Conservation (phyloP, 2,329 filamentous ascomycete species). For the Hirsutella rhossiliensis region DNA sequence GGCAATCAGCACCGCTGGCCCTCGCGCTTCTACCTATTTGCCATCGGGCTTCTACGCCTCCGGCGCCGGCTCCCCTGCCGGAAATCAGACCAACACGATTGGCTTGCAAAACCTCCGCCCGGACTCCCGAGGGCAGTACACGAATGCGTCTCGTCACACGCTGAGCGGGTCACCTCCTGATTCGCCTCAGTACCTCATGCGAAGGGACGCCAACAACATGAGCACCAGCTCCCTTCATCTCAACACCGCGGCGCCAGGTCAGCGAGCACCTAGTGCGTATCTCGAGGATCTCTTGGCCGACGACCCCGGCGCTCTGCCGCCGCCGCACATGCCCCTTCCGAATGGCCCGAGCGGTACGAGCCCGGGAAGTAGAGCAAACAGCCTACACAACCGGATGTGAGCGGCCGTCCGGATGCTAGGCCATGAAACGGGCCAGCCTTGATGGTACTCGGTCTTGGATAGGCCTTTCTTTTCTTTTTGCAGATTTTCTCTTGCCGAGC, state of each 20-base stretch:
- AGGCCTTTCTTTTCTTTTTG: not conserved
- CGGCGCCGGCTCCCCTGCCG: slow-evolving; percentile 39
- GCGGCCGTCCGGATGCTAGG: not conserved
- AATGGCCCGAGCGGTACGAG: slow-evolving; percentile 1
- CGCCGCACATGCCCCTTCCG: slow-evolving; percentile 22
- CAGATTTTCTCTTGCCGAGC: not conserved
- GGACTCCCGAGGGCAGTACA: slow-evolving; percentile 39
- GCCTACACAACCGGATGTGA: slow-evolving; percentile 15
- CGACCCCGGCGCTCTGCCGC: slow-evolving; percentile 42
- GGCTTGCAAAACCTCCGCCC: slow-evolving; percentile 50
- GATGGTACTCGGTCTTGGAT: not conserved
- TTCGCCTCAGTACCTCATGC: slow-evolving; percentile 44
- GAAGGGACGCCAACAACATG: slow-evolving; percentile 44
- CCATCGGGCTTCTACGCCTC: slow-evolving; percentile 87
- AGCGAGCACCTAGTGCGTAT: slow-evolving; percentile 75
- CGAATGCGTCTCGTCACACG: slow-evolving; percentile 26
- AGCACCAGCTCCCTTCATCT: slow-evolving; percentile 58
- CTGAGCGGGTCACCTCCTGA: slow-evolving; percentile 46
- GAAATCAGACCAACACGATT: slow-evolving; percentile 40
- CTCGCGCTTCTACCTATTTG: slow-evolving; percentile 68
- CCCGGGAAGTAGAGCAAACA: slow-evolving; percentile 5
- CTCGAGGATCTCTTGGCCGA: slow-evolving; percentile 83
- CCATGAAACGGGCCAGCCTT: not conserved
- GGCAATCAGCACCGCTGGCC: slow-evolving; percentile 50
- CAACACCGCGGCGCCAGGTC: slow-evolving; percentile 42